Base-by-base conservation (phyloP, 306 rosid genomes). In the Hylodesmum podocarpum region DNA sequence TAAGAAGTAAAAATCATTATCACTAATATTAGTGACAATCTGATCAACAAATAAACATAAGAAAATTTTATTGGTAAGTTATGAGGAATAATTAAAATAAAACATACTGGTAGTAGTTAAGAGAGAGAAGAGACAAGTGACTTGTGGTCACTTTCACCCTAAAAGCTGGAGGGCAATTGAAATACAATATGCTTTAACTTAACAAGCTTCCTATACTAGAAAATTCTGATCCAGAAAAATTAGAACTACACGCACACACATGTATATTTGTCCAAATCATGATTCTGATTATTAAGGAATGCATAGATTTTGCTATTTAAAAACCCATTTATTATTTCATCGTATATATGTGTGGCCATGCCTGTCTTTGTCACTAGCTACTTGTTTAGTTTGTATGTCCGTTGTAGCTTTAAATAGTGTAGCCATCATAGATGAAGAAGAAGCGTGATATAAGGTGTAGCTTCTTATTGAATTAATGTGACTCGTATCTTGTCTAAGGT, bases 131-230 rank as follows among this genome's bases (percentile, higher is more conserved):
- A 61, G 64, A 70, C 37, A 75, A 79, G 69, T 75, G 68, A 66
- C 25, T 7, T 34, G 58, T 87, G 78, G 58, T 87, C 80, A 57
- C 84, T 82, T 70, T 87, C 85, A 21, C 49, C 43, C 18, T 59
- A 41, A 84, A 87, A 77, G 78, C 58, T 8, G 54, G 31, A 57
- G 31, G 69, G 58, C 58, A 27, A 58, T n/a, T n/a, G 69, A 73
- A 58, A 73, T 25, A 28, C 18, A 21, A 18, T 6, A 58, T 44
- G 39, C 55, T 27, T 41, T 13, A 34, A 22, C 31, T 25, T 33
- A 18, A 18, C 70, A 47, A 58, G 24, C 54, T 63, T 70, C 24
- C 57, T 78, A 19, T 15, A 31, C 27, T 25, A 11, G 46, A 64
- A 80, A 28, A 16, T 74, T 40, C 57, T 66, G 80, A 81, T 55